Evolutionary conservation across 257 asterid species (phyloP).

Genomic region (Fraxinus excelsior): DNA sequence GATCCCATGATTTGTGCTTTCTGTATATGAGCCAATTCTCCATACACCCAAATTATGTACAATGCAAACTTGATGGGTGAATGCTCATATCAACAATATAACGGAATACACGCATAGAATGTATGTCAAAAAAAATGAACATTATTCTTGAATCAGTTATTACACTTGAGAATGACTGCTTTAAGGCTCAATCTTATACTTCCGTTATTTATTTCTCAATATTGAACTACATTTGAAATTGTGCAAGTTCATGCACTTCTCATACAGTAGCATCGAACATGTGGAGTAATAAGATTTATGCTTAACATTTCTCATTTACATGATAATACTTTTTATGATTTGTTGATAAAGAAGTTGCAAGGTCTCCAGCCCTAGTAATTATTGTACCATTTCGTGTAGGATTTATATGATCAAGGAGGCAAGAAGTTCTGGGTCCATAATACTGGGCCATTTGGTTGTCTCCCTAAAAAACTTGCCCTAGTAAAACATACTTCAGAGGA

Average conservation of each 20-base stretch:
- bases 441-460: conserved; percentile 92
- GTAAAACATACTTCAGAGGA: conserved; percentile 37
- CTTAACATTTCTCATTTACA: not conserved
- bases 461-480: conserved; percentile 68
- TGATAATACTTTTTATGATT: not conserved
- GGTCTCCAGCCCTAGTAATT: conserved; percentile 12
- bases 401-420: conserved; percentile 67
- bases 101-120: not conserved
- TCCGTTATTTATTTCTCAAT: too few species aligned
- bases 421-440: conserved; percentile 89
- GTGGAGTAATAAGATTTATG: not conserved
- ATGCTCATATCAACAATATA: not conserved
- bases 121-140: not conserved
- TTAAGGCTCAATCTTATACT: too few species aligned
- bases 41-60: not conserved
- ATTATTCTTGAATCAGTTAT: not conserved
- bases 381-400: conserved; percentile 39
- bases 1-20: not conserved
- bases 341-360: not conserved
- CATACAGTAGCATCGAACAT: not conserved
- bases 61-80: not conserved
- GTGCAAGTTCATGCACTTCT: not conserved
- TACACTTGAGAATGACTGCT: not conserved
- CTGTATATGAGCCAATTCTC: not conserved
- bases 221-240: too few species aligned